Percentiles rank a stretch among this genome's conserved stretches.
Evolutionary conservation across 1,284 basidiomycete genomes (phyloP).

Genomic region (Dichomitus squalens): DNA sequence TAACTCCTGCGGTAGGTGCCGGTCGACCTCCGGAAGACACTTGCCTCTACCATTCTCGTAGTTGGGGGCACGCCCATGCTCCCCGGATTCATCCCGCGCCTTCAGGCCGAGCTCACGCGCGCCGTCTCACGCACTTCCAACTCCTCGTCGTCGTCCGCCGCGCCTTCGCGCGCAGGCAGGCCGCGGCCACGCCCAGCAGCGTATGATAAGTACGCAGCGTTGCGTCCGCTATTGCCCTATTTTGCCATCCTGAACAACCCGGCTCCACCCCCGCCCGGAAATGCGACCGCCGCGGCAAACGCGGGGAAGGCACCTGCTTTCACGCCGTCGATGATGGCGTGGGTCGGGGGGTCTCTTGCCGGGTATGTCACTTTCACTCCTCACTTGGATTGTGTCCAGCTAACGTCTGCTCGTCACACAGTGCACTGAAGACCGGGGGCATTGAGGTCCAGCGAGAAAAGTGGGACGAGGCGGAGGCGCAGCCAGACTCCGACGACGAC

Average conservation of each 20-base stretch:
- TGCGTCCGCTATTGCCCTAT: constrained; percentile 70
- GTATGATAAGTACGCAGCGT: constrained; percentile 72
- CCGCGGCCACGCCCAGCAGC: constrained; percentile 45
- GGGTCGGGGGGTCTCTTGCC: constrained; percentile 93
- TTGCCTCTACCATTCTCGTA: constrained; percentile 83
- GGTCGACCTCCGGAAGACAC: constrained; percentile 81
- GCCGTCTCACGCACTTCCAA: constrained; percentile 52
- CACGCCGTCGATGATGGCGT: constrained; percentile 75
- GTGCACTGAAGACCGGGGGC: constrained; percentile 82
- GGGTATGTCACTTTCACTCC: too few species aligned
- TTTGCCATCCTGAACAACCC: constrained; percentile 88
- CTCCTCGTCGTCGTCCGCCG: constrained; percentile 31
- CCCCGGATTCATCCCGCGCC: constrained; percentile 87
- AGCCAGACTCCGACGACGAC: constrained; percentile 41
- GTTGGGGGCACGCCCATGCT: constrained; percentile 90
- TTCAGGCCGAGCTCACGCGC: constrained; percentile 74
- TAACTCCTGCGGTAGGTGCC: constrained; percentile 60
- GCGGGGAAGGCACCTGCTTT: constrained; percentile 88
- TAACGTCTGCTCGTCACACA: constrained; percentile 26
- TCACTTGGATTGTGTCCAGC: too few species aligned
- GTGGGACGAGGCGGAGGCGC: constrained; percentile 74
- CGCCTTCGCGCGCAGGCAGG: constrained; percentile 36
- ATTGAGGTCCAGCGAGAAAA: constrained; percentile 80
- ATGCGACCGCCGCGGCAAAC: constrained; percentile 41
- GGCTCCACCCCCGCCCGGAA: constrained; percentile 45